These are phyloP conservation scores for Pseudocohnilembus persalinus DNA, from an alignment of 169 alveolate genomes.

Conservation along the genomic window DNA sequence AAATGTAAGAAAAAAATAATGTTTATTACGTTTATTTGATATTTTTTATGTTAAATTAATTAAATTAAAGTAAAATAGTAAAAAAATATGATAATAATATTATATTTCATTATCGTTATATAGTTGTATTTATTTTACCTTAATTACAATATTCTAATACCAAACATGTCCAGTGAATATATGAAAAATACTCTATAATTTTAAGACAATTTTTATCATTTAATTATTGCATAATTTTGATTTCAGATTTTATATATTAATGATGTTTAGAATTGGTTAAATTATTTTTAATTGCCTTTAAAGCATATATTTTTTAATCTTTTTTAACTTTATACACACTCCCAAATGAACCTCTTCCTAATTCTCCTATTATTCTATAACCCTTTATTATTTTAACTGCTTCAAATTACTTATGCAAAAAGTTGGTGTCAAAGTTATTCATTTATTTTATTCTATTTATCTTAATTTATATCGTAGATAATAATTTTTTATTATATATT, in stretches of 20 bases:
- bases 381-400: conserved; percentile 10
- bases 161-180: background rate
- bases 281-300: conserved; percentile 1
- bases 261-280: background rate
- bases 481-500: too few relatives aligned
- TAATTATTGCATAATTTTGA: background rate
- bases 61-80: too few relatives aligned
- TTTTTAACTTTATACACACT: conserved; percentile 13
- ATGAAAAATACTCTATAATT: background rate
- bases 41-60: too few relatives aligned
- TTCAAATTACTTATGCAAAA: too few relatives aligned
- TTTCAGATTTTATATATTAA: conserved; percentile 5
- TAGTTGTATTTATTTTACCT: conserved; percentile 5
- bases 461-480: too few relatives aligned
- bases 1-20: background rate
- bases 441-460: too few relatives aligned
- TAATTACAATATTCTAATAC: conserved; percentile 4
- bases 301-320: conserved; percentile 5
- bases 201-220: conserved; percentile 4
- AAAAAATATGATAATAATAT: too few relatives aligned
- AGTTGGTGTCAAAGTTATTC: too few relatives aligned
- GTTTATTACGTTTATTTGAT: too few relatives aligned
- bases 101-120: too few relatives aligned
- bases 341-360: conserved; percentile 13
- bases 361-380: background rate